These are phyloP conservation scores for Metschnikowia reukaufii DNA, from an alignment of 805 yeast genomes.

Conservation along the genomic window DNA sequence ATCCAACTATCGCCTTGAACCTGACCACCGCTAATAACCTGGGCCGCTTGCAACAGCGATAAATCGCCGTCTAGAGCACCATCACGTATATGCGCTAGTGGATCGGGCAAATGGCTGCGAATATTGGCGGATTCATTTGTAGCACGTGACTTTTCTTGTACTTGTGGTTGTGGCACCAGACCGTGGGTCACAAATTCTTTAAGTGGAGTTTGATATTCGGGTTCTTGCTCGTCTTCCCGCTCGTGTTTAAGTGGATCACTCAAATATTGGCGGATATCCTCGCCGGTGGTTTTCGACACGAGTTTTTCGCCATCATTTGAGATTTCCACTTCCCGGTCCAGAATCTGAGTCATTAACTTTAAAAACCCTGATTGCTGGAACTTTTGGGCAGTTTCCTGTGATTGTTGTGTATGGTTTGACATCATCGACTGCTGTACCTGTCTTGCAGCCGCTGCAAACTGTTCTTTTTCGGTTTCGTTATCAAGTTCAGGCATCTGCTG, in stretches of 20 bases:
- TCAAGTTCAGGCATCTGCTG: conserved; percentile 5
- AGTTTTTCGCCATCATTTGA: conserved; percentile 37
- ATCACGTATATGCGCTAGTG: conserved; percentile 43
- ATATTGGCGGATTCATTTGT: conserved; percentile 20
- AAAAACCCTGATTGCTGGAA: conserved; percentile 38
- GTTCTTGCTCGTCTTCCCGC: conserved; percentile 3
- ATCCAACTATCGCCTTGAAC: conserved; percentile 36
- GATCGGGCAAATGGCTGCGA: conserved; percentile 40
- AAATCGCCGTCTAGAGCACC: conserved; percentile 35
- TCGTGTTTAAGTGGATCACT: conserved; percentile 21
- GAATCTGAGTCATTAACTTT: conserved; percentile 40
- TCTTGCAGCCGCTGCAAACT: conserved; percentile 42
- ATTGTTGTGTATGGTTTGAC: conserved; percentile 21
- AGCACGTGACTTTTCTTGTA: conserved; percentile 8
- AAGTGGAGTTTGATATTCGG: conserved; percentile 15
- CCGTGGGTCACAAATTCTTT: conserved; percentile 5
- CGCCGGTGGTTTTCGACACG: conserved; percentile 34
- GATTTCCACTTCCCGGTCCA: conserved; percentile 38
- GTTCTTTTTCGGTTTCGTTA: conserved; percentile 29
- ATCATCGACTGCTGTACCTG: conserved; percentile 39
- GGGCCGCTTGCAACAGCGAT: conserved; percentile 39
- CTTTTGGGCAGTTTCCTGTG: conserved; percentile 31
- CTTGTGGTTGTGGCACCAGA: background rate
- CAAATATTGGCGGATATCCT: conserved; percentile 31
- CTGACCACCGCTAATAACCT: conserved; percentile 42